These are phyloP conservation scores for Albizia julibrissin DNA, from an alignment of 306 rosid genomes.

Conservation along the genomic window DNA sequence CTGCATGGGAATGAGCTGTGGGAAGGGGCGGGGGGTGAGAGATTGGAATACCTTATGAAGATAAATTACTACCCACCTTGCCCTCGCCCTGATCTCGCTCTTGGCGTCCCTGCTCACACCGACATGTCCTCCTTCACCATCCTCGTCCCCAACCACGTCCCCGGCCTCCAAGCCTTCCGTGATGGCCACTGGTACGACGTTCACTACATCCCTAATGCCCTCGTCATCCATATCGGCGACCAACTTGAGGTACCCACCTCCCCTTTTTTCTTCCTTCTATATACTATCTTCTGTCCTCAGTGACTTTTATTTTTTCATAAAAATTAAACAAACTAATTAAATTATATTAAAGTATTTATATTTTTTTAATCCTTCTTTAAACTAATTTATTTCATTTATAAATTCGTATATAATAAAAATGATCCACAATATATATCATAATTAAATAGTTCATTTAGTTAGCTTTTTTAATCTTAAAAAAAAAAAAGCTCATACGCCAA, in stretches of 20 bases:
- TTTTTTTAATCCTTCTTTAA: no score
- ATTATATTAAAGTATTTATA: no score
- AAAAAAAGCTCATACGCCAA: no score
- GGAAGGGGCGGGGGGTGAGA: constrained; percentile 59
- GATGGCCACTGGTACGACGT: constrained; percentile 73
- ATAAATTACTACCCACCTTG: constrained; percentile 91
- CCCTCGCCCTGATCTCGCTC: constrained; percentile 72
- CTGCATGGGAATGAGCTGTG: constrained; percentile 59
- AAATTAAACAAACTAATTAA: no score
- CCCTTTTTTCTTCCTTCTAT: neutral
- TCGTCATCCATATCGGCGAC: constrained; percentile 77
- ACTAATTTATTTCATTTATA: no score
- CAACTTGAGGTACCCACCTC: constrained; percentile 60
- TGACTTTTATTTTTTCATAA: no score
- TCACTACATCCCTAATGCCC: constrained; percentile 71
- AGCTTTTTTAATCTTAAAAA: no score
- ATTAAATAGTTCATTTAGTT: no score
- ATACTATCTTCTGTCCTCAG: no score
- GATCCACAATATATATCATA: no score
- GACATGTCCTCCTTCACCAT: constrained; percentile 71
- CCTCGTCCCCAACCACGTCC: constrained; percentile 76
- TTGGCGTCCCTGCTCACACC: constrained; percentile 77
- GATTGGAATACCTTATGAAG: constrained; percentile 57
- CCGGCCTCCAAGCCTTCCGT: constrained; percentile 73
- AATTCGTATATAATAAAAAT: no score